Percentiles rank a stretch among this genome's conserved stretches.
Evolutionary conservation across 345 rosid species (phyloP).

Genomic region (Brassica cretica): DNA sequence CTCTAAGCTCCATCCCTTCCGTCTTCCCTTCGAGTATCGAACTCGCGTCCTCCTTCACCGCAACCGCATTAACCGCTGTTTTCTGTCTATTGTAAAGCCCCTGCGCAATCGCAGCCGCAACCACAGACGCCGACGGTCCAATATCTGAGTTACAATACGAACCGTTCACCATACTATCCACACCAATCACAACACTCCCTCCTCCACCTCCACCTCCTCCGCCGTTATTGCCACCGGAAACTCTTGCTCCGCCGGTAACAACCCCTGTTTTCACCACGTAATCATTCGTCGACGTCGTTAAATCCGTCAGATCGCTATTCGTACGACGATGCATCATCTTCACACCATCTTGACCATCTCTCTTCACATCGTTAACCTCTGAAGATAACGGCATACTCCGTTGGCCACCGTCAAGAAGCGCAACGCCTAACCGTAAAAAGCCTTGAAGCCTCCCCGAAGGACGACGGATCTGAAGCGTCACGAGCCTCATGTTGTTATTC

Average conservation of each 20-base stretch:
- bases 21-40: constrained; percentile 60
- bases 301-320: constrained; percentile 62
- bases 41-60: constrained; percentile 39
- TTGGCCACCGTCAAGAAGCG: constrained; percentile 64
- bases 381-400: constrained; percentile 80
- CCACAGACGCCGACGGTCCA: constrained; percentile 94
- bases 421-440: constrained; percentile 70
- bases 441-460: constrained; percentile 97
- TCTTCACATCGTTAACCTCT: constrained; percentile 28
- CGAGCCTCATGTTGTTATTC: constrained; percentile 43
- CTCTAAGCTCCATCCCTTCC: constrained; percentile 55
- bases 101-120: constrained; percentile 89
- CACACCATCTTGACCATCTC: background rate
- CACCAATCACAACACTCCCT: constrained; percentile 3
- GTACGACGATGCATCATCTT: constrained; percentile 54
- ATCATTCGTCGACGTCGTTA: constrained; percentile 41
- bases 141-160: constrained; percentile 61
- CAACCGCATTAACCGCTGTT: constrained; percentile 27
- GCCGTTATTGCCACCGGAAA: constrained; percentile 5
- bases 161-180: constrained; percentile 61
- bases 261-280: constrained; percentile 38
- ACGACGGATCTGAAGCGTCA: constrained; percentile 64
- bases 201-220: constrained; percentile 27
- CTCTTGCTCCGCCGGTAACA: constrained; percentile 24
- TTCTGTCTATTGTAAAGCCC: constrained; percentile 62